Percentiles rank a stretch among this genome's conserved stretches.
Evolutionary conservation across 208 protist genomes (phyloP).

Genomic region (Acanthamoeba royreba): DNA sequence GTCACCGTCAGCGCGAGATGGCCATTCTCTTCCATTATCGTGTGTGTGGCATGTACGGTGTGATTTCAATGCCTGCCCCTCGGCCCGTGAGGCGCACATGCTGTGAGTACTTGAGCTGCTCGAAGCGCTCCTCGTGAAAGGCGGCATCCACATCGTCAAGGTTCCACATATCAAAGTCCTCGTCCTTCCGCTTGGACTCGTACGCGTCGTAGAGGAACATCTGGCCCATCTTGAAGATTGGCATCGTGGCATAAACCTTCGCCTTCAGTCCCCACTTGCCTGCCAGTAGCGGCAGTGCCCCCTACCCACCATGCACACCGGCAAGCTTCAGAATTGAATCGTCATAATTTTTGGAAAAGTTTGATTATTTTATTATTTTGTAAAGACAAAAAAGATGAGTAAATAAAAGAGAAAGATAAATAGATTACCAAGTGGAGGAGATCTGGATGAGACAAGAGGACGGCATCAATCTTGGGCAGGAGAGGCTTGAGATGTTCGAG

Average conservation of each 20-base stretch:
- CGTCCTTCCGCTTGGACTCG: neutral
- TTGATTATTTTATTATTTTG: too few species aligned
- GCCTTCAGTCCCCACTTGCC: conserved; percentile 71
- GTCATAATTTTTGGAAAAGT: too few species aligned
- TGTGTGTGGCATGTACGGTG: conserved; percentile 39
- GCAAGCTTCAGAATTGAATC: too few species aligned
- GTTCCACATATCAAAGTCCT: conserved; percentile 72
- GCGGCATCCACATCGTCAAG: conserved; percentile 79
- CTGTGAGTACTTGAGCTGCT: conserved; percentile 73
- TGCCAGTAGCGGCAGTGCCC: conserved; percentile 79
- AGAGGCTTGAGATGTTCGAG: conserved; percentile 67
- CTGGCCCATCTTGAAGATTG: conserved; percentile 82
- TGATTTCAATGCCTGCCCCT: conserved; percentile 58
- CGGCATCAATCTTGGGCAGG: conserved; percentile 65
- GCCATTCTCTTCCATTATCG: too few species aligned
- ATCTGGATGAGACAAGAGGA: conserved; percentile 84
- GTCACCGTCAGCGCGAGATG: too few species aligned
- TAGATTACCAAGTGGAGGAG: conserved; percentile 70
- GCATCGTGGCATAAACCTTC: conserved; percentile 83
- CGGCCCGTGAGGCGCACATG: conserved; percentile 22
- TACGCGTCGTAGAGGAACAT: conserved; percentile 84
- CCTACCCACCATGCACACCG: neutral
- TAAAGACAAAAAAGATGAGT: too few species aligned
- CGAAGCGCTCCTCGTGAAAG: conserved; percentile 64
- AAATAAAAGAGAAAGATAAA: neutral